Percentiles rank a stretch among this genome's conserved stretches.
Conservation (phyloP, 352 stramenopile genomes). For the Globisporangium lucens region DNA sequence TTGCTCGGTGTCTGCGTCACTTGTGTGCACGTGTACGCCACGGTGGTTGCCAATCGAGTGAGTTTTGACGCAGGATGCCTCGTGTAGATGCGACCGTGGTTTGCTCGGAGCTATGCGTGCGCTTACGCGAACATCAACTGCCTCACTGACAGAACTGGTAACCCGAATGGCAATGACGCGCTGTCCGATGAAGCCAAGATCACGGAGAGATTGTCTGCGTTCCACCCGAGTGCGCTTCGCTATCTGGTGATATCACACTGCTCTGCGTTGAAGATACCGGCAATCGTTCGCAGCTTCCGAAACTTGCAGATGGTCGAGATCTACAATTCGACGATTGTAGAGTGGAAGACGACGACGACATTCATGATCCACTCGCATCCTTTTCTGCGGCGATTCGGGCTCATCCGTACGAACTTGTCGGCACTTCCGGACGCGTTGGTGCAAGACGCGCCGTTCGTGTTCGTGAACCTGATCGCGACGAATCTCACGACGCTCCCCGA, state of each 20-base stretch:
- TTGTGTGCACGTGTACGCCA: conserved; percentile 4
- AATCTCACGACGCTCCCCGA: conserved; percentile 12
- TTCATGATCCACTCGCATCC: conserved; percentile 4
- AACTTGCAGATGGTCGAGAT: conserved; percentile 20
- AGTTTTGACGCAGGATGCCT: conserved; percentile 1
- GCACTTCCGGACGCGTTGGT: conserved; percentile 7
- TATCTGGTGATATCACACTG: conserved; percentile 24
- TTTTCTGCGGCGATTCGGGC: not conserved
- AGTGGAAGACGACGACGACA: conserved; percentile 15
- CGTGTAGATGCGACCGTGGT: conserved; percentile 22
- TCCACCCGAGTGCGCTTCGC: conserved; percentile 15
- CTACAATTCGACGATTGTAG: conserved; percentile 25
- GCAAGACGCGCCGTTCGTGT: conserved; percentile 13
- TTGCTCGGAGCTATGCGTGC: conserved; percentile 19
- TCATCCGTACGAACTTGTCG: conserved; percentile 9
- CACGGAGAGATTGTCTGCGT: not conserved
- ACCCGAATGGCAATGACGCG: not conserved
- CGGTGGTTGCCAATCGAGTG: not conserved
- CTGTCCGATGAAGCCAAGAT: not conserved
- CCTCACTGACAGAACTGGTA: not conserved
- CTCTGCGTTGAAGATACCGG: conserved; percentile 15
- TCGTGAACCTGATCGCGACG: conserved; percentile 12
- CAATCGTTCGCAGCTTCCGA: conserved; percentile 10
- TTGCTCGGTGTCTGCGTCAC: conserved; percentile 3
- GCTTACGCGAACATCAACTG: conserved; percentile 25